Conservation (phyloP, 257 asterid species). For the Solanum dulcamara region DNA sequence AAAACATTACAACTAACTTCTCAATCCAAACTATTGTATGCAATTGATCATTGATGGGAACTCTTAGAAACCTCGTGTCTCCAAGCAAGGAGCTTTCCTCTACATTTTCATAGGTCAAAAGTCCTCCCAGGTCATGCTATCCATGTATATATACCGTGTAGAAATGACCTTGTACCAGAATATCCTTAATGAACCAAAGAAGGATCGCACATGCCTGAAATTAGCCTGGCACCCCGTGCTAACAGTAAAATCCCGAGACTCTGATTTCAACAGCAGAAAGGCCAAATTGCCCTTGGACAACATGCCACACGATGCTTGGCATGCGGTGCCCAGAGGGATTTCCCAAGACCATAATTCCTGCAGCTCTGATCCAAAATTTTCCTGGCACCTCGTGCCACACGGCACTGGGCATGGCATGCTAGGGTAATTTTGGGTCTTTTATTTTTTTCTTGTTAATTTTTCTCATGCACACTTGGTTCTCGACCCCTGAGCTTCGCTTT, state of each 20-base stretch:
- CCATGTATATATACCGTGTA: not conserved
- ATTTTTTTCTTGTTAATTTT: not conserved
- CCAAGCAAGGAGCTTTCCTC: not conserved
- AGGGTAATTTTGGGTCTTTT: not conserved
- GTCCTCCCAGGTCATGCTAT: not conserved
- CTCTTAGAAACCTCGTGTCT: not conserved
- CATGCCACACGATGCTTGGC: not conserved
- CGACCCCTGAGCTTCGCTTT: not conserved
- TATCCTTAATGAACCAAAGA: not conserved
- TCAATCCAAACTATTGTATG: not conserved
- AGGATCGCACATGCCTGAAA: not conserved
- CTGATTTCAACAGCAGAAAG: not conserved
- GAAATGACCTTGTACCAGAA: not conserved
- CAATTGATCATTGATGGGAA: not conserved
- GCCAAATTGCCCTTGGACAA: not conserved
- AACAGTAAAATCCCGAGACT: not conserved
- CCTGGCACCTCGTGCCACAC: not conserved
- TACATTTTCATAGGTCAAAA: not conserved
- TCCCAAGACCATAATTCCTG: not conserved
- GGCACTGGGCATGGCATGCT: not conserved
- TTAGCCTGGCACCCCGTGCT: not conserved
- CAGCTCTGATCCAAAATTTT: not conserved
- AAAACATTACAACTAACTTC: not conserved
- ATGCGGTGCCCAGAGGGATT: not conserved
- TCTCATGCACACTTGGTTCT: not conserved